These are phyloP conservation scores for Euclidium syriacum DNA, from an alignment of 345 rosid species.

Conservation along the genomic window DNA sequence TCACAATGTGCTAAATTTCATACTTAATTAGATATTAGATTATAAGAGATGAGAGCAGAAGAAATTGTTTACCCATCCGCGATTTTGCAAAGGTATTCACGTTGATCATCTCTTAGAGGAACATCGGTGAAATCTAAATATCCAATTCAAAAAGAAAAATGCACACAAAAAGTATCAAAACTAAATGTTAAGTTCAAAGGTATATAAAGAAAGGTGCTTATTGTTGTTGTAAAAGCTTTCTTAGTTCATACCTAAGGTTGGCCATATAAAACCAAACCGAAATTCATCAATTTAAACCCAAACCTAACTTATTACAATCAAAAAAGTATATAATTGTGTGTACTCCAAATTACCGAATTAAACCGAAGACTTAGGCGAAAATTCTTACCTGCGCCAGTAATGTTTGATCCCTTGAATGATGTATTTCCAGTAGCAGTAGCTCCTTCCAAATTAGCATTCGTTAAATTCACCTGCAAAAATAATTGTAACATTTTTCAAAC, in stretches of 20 bases:
- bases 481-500: background rate
- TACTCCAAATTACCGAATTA: too few relatives aligned
- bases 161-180: background rate
- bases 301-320: too few relatives aligned
- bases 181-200: background rate
- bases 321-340: too few relatives aligned
- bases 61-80: slow-evolving; percentile 70
- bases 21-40: background rate
- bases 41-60: background rate
- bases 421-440: slow-evolving; percentile 87
- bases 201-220: background rate
- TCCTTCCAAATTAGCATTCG: slow-evolving; percentile 93
- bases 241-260: too few relatives aligned
- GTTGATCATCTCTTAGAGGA: slow-evolving; percentile 85
- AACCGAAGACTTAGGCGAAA: too few relatives aligned
- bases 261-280: too few relatives aligned
- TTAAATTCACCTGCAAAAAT: slow-evolving; percentile 63
- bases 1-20: background rate
- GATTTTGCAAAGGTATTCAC: slow-evolving; percentile 73
- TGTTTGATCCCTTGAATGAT: slow-evolving; percentile 87
- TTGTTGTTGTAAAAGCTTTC: background rate
- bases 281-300: too few relatives aligned
- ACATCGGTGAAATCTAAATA: slow-evolving; percentile 91
- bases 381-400: slow-evolving; percentile 74
- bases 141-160: background rate